Percentiles rank a stretch among this genome's conserved stretches.
These are phyloP conservation scores for Penicillium bialowiezense DNA, from an alignment of 495 filamentous ascomycete genomes.

Conservation along the genomic window DNA sequence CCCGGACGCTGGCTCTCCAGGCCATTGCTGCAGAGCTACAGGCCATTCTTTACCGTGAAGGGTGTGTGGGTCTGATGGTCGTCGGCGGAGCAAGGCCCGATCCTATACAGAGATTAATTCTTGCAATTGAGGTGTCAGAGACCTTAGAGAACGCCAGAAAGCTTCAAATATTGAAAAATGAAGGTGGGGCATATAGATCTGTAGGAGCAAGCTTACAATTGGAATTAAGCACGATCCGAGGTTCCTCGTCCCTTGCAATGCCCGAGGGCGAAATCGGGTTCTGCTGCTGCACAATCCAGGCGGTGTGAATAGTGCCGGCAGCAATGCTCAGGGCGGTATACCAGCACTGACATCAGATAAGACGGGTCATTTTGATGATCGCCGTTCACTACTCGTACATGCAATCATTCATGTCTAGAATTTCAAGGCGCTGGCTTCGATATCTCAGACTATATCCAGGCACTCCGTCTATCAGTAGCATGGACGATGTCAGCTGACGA, in stretches of 20 bases:
- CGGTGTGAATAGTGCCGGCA: neutral
- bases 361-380: neutral
- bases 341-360: too few species aligned
- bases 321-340: neutral
- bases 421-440: too few species aligned
- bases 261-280: slow-evolving; percentile 8
- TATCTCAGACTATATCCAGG: neutral
- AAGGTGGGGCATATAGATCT: too few species aligned
- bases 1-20: slow-evolving; percentile 27
- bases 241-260: slow-evolving; percentile 7
- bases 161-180: neutral
- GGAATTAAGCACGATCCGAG: slow-evolving; percentile 8
- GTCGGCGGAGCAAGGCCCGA: slow-evolving; percentile 15
- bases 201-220: slow-evolving; percentile 1
- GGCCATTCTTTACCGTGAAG: slow-evolving; percentile 20
- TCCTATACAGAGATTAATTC: slow-evolving; percentile 14
- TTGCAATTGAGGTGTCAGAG: slow-evolving; percentile 1
- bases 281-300: slow-evolving; percentile 7
- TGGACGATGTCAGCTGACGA: neutral
- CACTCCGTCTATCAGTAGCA: too few species aligned
- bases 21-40: slow-evolving; percentile 25
- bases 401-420: too few species aligned
- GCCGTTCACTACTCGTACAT: too few species aligned
- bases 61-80: slow-evolving; percentile 15
- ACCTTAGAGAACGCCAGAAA: neutral